Percentiles rank a stretch among this genome's conserved stretches.
Evolutionary conservation across 345 rosid genomes (phyloP).

Genomic region (Angophora floribunda): DNA sequence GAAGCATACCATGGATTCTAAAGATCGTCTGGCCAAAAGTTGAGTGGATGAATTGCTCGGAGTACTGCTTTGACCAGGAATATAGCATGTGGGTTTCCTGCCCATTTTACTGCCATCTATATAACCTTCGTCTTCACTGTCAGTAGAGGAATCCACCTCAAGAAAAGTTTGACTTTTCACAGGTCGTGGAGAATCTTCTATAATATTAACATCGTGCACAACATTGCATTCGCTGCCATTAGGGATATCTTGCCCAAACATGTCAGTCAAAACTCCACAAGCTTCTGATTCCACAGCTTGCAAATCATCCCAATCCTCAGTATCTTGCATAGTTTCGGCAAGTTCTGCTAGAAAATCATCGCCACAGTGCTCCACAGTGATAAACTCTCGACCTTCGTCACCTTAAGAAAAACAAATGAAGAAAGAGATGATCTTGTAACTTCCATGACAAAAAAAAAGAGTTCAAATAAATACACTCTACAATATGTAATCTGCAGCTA

Average conservation of each 20-base stretch:
- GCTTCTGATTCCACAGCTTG: constrained; percentile 62
- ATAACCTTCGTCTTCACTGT: constrained; percentile 13
- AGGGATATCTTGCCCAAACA: constrained; percentile 28
- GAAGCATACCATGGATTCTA: neutral
- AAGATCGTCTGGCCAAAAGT: constrained; percentile 9
- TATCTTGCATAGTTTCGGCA: constrained; percentile 63
- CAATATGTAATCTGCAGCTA: neutral
- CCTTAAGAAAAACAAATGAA: constrained; percentile 22
- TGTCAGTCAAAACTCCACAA: constrained; percentile 51
- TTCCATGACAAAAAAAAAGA: neutral
- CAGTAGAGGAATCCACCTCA: constrained; percentile 60
- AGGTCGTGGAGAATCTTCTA: constrained; percentile 44
- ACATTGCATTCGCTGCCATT: neutral
- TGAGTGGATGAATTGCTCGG: neutral
- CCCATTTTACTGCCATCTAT: neutral
- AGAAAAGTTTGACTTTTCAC: constrained; percentile 17
- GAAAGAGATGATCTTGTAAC: neutral
- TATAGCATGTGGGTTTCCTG: neutral
- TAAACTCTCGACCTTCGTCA: constrained; percentile 71
- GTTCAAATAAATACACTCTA: neutral
- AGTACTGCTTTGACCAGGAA: neutral
- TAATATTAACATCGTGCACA: constrained; percentile 18
- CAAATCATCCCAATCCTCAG: constrained; percentile 90
- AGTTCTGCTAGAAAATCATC: constrained; percentile 78
- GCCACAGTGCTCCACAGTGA: constrained; percentile 75